Percentiles rank a stretch among this genome's conserved stretches.
phyloP scores from a whole-genome alignment of 176 grass and related monocot genomes.

The Olyra latifolia region DNA sequence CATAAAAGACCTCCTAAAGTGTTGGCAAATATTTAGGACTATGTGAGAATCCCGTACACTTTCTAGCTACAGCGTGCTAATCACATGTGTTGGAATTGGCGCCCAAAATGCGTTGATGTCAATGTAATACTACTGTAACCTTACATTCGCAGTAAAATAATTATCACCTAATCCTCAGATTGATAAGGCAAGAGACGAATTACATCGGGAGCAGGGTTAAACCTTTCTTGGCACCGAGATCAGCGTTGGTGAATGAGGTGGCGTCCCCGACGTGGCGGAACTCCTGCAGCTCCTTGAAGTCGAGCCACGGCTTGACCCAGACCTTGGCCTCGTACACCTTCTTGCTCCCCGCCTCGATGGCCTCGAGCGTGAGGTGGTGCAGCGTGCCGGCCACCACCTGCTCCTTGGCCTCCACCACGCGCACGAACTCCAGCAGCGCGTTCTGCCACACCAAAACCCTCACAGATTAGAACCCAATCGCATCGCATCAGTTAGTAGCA shows the following conservation, averaged over 20 bases:
- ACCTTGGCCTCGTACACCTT: slow-evolving; percentile 95
- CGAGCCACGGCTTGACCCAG: slow-evolving; percentile 91
- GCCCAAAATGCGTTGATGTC: too few relatives aligned
- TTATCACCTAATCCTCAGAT: background rate
- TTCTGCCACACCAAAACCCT: slow-evolving; percentile 49
- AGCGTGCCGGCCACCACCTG: slow-evolving; percentile 85
- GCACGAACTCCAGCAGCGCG: slow-evolving; percentile 71
- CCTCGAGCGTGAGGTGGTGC: slow-evolving; percentile 87
- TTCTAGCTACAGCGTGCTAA: background rate
- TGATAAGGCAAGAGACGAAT: background rate
- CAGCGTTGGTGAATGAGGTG: slow-evolving; percentile 44
- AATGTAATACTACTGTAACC: background rate
- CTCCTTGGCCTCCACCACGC: slow-evolving; percentile 89
- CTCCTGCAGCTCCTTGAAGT: slow-evolving; percentile 91
- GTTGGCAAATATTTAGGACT: background rate
- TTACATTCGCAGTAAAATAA: too few relatives aligned
- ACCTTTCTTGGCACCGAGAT: slow-evolving; percentile 68
- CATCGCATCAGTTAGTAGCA: background rate
- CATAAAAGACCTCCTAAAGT: background rate
- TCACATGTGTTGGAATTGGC: background rate
- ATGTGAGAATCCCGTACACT: background rate
- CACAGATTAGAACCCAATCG: slow-evolving; percentile 8
- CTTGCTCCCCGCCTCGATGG: slow-evolving; percentile 69
- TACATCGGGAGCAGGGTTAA: background rate
- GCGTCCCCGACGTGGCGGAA: slow-evolving; percentile 54